Evolutionary conservation across 495 filamentous ascomycete genomes (phyloP).

Genomic region (Penicilliopsis zonata): DNA sequence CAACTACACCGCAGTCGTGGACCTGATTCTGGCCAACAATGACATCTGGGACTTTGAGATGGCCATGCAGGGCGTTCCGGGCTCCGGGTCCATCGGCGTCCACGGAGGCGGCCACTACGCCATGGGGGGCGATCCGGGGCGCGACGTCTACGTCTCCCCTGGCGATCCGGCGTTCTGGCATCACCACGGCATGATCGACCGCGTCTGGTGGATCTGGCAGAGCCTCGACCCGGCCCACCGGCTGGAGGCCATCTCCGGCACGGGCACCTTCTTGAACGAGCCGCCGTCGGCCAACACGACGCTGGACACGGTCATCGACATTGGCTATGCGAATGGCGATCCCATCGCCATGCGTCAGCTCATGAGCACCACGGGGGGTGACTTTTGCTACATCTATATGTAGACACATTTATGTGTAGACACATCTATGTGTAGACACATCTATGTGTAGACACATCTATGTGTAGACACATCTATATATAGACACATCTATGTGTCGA

Average conservation of each 20-base stretch:
- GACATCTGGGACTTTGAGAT: slow-evolving; percentile 41
- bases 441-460: too few relatives aligned
- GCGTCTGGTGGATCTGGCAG: slow-evolving; percentile 63
- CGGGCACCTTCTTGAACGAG: slow-evolving; percentile 42
- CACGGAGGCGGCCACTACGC: slow-evolving; percentile 54
- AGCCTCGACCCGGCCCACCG: slow-evolving; percentile 37
- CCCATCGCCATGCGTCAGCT: slow-evolving; percentile 29
- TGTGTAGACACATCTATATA: too few relatives aligned
- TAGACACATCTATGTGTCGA: too few relatives aligned
- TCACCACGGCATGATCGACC: slow-evolving; percentile 61
- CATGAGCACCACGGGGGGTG: slow-evolving; percentile 39
- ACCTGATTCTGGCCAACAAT: slow-evolving; percentile 30
- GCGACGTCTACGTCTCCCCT: slow-evolving; percentile 46
- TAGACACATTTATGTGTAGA: too few relatives aligned
- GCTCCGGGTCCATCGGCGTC: slow-evolving; percentile 36
- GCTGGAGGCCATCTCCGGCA: slow-evolving; percentile 35
- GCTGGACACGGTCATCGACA: slow-evolving; percentile 29
- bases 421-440: too few relatives aligned
- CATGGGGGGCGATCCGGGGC: slow-evolving; percentile 48
- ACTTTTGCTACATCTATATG: slow-evolving; percentile 46
- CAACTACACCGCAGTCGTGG: slow-evolving; percentile 36
- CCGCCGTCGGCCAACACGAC: slow-evolving; percentile 36
- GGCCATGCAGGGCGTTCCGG: slow-evolving; percentile 37
- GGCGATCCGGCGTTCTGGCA: slow-evolving; percentile 59
- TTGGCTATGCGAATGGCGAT: slow-evolving; percentile 26